These are phyloP conservation scores for Tripterygium wilfordii DNA, from an alignment of 177 flowering plant species.

Conservation along the genomic window DNA sequence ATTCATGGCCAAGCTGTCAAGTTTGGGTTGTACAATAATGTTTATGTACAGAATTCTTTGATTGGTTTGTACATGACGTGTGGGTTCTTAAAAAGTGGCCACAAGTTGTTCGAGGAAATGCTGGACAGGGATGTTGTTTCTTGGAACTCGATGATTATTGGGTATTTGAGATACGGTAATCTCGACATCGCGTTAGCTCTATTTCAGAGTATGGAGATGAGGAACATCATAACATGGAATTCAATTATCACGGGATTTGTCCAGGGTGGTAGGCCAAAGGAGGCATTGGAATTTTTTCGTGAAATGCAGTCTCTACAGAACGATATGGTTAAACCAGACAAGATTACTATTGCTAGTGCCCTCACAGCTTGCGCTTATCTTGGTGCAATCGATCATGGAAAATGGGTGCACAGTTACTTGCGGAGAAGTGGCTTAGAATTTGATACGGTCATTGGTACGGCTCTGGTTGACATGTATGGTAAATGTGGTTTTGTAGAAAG, in stretches of 20 bases:
- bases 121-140: slow-evolving; percentile 53
- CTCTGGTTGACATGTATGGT: slow-evolving; percentile 84
- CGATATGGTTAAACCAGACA: slow-evolving; percentile 47
- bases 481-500: slow-evolving; percentile 66
- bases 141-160: slow-evolving; percentile 67
- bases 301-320: slow-evolving; percentile 46
- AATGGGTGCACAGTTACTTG: slow-evolving; percentile 67
- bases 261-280: slow-evolving; percentile 63
- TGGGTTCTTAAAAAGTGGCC: too few species aligned
- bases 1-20: slow-evolving; percentile 45
- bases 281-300: slow-evolving; percentile 58
- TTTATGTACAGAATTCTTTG: slow-evolving; percentile 44
- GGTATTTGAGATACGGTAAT: slow-evolving; percentile 58
- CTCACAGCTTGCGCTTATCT: slow-evolving; percentile 72
- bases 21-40: slow-evolving; percentile 35
- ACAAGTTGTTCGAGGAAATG: slow-evolving; percentile 71
- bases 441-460: slow-evolving; percentile 64
- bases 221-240: slow-evolving; percentile 70
- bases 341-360: slow-evolving; percentile 57
- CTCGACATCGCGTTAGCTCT: slow-evolving; percentile 47
- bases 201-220: slow-evolving; percentile 44
- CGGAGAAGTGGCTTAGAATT: slow-evolving; percentile 41
- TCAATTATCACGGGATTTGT: slow-evolving; percentile 78
- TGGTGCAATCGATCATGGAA: slow-evolving; percentile 72
- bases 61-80: slow-evolving; percentile 27